Percentiles rank a stretch among this genome's conserved stretches.
Conservation (phyloP, 2,329 filamentous ascomycete genomes). For the Elsinoe necatrix region DNA sequence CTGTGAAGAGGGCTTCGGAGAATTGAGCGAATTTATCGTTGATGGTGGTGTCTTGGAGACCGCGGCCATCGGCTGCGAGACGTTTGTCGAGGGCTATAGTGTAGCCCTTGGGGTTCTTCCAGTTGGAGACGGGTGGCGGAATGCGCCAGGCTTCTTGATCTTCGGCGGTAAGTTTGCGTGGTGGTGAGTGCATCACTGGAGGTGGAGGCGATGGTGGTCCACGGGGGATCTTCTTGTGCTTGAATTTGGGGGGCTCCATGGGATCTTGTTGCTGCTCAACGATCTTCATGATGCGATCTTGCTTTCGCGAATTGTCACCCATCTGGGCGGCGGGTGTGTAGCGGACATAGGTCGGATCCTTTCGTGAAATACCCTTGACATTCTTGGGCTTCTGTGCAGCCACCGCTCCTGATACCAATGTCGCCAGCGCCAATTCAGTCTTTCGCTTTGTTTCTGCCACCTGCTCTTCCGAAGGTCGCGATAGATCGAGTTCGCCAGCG, state of each 20-base stretch:
- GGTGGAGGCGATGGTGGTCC: slow-evolving; percentile 88
- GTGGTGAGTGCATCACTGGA: slow-evolving; percentile 89
- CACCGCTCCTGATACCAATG: slow-evolving; percentile 74
- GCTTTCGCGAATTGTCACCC: slow-evolving; percentile 77
- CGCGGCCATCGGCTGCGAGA: slow-evolving; percentile 83
- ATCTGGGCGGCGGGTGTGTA: slow-evolving; percentile 97
- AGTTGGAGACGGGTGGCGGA: slow-evolving; percentile 84
- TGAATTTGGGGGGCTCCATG: slow-evolving; percentile 96
- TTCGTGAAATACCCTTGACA: slow-evolving; percentile 68
- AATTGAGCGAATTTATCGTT: slow-evolving; percentile 99
- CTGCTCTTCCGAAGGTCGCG: slow-evolving; percentile 74
- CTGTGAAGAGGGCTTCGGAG: slow-evolving; percentile 86
- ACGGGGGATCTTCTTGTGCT: slow-evolving; percentile 95
- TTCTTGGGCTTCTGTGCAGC: slow-evolving; percentile 95
- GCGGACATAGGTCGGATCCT: slow-evolving; percentile 85
- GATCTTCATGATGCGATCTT: slow-evolving; percentile 97
- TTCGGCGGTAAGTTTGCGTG: slow-evolving; percentile 87
- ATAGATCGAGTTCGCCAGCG: slow-evolving; percentile 81
- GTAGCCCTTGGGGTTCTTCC: slow-evolving; percentile 99
- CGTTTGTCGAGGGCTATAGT: slow-evolving; percentile 94
- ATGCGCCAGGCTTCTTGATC: slow-evolving; percentile 97
- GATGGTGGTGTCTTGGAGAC: slow-evolving; percentile 86
- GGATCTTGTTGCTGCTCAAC: slow-evolving; percentile 89
- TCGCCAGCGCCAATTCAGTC: slow-evolving; percentile 77
- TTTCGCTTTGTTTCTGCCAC: slow-evolving; percentile 76